Evolutionary conservation across 2,329 filamentous ascomycete species (phyloP), one percentile per base, ranked within the genome.

Genomic region (Exserohilum rostratum): DNA sequence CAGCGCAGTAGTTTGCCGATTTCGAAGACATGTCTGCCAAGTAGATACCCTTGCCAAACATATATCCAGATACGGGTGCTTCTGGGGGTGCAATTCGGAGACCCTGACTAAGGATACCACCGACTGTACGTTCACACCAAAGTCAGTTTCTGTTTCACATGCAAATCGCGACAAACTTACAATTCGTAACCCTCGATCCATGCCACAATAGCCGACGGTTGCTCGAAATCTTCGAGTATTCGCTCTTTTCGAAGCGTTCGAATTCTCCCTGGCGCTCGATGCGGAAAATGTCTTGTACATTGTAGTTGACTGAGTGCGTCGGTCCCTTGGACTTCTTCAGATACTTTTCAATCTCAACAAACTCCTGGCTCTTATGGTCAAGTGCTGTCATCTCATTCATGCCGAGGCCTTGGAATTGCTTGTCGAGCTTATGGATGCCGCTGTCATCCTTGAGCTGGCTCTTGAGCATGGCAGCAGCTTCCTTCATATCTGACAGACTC

Each of bases 11-110:
- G 65, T 85, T 85, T 13, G 90, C 90, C 2, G 88, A 91, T 76
- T 96, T 96, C 70, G 85, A 89, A 3, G 70, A 73, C 82, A 92
- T 92, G 67, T 96, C 91, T 2, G 91, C 91, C 2, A 96, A 83
- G 70, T 96, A 96, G 42, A 96, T 89, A 39, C 91, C 91, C 74
- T 96, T 96, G 53, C 89, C 91, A 63, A 96, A 96, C 89, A 93
- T 93, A 78, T 93, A 92, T 1, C 90, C 90, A 4, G 82, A 84
- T 0, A 87, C 87, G 0, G 91, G 92, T 0, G 91, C 91, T 73
- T 96, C 88, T 0, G 89, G 88, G 0, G 92, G 92, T 6, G 92
- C 92, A 61, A 96, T 96, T n/a, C 91, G 89, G 6, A 96, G 83
- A 61, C 92, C 92, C 74, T 96, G 90, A 53, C 87, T 89, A 37